A percentile compares a stretch with the other conserved stretches of the same genome.
phyloP scores from a whole-genome alignment of 2,329 filamentous ascomycete genomes.

The Colletotrichum agaves region DNA sequence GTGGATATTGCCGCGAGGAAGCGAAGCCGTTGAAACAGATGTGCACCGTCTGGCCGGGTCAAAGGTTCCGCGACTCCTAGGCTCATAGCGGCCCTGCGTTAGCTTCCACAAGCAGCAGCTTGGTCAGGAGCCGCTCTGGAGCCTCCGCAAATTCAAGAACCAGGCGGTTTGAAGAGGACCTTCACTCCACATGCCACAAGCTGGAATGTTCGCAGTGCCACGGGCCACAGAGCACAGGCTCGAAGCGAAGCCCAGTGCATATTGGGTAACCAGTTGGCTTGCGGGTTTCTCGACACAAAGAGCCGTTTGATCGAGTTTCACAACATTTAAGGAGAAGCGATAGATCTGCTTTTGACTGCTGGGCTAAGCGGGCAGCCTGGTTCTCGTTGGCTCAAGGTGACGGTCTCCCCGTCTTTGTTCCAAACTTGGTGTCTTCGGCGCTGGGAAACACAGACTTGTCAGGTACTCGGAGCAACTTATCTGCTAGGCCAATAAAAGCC shows the following conservation, averaged over 20 bases:
- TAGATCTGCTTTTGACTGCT: neutral
- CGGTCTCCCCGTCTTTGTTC: constrained; percentile 13
- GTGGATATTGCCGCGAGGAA: constrained; percentile 10
- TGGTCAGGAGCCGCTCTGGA: constrained; percentile 25
- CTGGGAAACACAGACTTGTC: constrained; percentile 1
- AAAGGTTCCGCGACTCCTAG: constrained; percentile 21
- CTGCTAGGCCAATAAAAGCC: neutral
- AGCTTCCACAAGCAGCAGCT: constrained; percentile 17
- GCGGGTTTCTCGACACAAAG: constrained; percentile 5
- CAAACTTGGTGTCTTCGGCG: constrained; percentile 2
- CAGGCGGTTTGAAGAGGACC: constrained; percentile 26
- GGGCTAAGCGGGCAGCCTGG: constrained; percentile 1
- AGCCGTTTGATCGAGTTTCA: constrained; percentile 12
- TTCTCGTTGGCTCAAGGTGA: neutral
- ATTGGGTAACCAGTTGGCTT: neutral
- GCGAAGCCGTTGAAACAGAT: constrained; percentile 31
- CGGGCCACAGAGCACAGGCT: constrained; percentile 7
- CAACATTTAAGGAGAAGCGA: too few relatives aligned
- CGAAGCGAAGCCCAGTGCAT: constrained; percentile 19
- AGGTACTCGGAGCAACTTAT: neutral
- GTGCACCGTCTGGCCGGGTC: constrained; percentile 33
- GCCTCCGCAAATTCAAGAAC: neutral
- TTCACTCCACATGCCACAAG: constrained; percentile 27
- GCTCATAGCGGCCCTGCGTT: constrained; percentile 20
- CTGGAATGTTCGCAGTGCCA: constrained; percentile 9